These are phyloP conservation scores for Acacia pycnantha DNA, from an alignment of 331 rosid genomes.

Conservation along the genomic window DNA sequence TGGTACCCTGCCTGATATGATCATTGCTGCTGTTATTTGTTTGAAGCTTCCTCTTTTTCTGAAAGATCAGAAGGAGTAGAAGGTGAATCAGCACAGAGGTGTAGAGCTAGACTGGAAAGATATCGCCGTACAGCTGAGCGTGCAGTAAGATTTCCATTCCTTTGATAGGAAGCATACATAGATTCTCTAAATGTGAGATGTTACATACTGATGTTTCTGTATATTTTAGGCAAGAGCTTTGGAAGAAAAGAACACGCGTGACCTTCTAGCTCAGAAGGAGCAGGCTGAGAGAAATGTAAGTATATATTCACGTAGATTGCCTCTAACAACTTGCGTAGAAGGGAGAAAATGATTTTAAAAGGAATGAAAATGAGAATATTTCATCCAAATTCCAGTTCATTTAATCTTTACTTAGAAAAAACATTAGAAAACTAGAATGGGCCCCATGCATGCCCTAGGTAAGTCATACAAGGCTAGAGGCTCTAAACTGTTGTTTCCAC, in stretches of 20 bases:
- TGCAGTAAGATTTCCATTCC: conserved; percentile 56
- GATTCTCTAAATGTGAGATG: background rate
- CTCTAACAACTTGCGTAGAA: background rate
- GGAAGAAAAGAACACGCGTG: conserved; percentile 89
- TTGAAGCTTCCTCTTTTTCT: conserved; percentile 43
- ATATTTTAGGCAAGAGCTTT: conserved; percentile 85
- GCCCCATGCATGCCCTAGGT: background rate
- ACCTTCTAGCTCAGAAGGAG: conserved; percentile 84
- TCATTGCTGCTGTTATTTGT: conserved; percentile 23
- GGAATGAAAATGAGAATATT: conserved; percentile 1
- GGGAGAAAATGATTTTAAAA: background rate
- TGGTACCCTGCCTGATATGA: conserved; percentile 21
- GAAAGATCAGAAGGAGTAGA: conserved; percentile 69
- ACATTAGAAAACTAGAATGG: background rate
- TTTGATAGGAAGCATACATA: background rate
- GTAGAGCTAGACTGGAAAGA: conserved; percentile 92
- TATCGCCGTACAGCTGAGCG: conserved; percentile 89
- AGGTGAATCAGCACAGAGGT: conserved; percentile 87
- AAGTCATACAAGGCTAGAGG: background rate
- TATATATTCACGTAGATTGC: background rate
- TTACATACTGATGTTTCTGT: conserved; percentile 35
- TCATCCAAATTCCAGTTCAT: background rate
- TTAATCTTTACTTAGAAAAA: background rate
- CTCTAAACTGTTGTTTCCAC: conserved; percentile 11
- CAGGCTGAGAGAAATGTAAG: conserved; percentile 86